Evolutionary conservation across 257 asterid species (phyloP).

Genomic region (Solanum megistacrolobum): DNA sequence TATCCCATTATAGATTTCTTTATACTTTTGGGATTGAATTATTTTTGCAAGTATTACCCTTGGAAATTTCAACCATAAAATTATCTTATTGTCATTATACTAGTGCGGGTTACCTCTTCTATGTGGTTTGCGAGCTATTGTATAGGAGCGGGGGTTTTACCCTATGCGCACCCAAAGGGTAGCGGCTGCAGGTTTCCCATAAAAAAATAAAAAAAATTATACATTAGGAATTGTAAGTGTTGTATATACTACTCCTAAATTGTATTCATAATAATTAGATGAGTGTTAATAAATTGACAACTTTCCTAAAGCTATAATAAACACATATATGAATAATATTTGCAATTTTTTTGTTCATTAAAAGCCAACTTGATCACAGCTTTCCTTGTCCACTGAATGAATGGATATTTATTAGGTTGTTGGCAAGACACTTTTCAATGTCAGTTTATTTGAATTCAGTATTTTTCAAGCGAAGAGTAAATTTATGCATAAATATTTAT

Average conservation of each 20-base stretch:
- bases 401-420: background rate
- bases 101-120: too few species aligned
- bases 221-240: background rate
- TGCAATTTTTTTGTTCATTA: background rate
- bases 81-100: background rate
- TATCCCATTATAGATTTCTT: background rate
- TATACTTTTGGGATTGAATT: background rate
- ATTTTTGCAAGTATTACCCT: background rate
- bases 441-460: too few species aligned
- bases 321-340: background rate
- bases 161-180: too few species aligned
- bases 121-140: too few species aligned
- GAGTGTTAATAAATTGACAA: background rate
- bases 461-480: too few species aligned
- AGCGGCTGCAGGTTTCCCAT: too few species aligned
- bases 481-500: too few species aligned
- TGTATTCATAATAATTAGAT: background rate
- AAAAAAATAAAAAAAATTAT: too few species aligned
- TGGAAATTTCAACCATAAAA: background rate
- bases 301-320: background rate
- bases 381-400: background rate
- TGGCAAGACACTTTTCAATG: background rate
- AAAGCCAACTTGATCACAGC: background rate
- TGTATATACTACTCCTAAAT: background rate
- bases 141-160: too few species aligned